These are phyloP conservation scores for Zoysia matrella DNA, from an alignment of 202 grass and related monocot genomes.

Conservation along the genomic window DNA sequence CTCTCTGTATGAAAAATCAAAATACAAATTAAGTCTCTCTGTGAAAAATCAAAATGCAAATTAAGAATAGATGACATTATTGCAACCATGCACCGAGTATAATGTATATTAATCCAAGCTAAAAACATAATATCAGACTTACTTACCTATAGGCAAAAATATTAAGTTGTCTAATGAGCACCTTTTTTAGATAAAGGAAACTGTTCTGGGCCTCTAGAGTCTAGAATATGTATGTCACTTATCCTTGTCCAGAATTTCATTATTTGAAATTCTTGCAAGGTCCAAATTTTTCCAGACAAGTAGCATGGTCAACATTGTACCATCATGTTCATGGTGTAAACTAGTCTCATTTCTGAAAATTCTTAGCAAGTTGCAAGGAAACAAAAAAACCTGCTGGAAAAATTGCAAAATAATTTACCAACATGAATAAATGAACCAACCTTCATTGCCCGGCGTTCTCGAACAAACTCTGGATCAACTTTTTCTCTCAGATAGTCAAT, in stretches of 20 bases:
- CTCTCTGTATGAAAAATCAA: conserved; percentile 52
- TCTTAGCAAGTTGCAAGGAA: neutral
- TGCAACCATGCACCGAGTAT: neutral
- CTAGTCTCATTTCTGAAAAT: neutral
- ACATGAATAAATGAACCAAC: conserved; percentile 35
- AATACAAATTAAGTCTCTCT: no score
- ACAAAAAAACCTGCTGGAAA: neutral
- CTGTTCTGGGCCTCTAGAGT: neutral
- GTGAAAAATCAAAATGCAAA: neutral
- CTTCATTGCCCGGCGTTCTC: conserved; percentile 71
- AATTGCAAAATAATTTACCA: neutral
- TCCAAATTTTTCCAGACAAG: neutral
- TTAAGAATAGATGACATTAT: conserved; percentile 4
- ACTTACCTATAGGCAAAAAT: neutral
- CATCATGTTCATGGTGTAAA: neutral
- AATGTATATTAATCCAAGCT: neutral
- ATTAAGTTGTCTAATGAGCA: neutral
- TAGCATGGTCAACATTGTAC: neutral
- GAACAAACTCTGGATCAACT: conserved; percentile 63
- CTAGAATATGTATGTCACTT: neutral
- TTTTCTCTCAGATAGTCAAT: conserved; percentile 80
- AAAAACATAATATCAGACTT: neutral
- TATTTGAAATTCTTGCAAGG: conserved; percentile 8
- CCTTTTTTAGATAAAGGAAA: neutral
- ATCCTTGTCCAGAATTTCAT: neutral